A percentile compares a stretch with the other conserved stretches of the same genome.
These are phyloP conservation scores for Syzygium malaccense DNA, from an alignment of 441 rosid genomes.

Conservation along the genomic window DNA sequence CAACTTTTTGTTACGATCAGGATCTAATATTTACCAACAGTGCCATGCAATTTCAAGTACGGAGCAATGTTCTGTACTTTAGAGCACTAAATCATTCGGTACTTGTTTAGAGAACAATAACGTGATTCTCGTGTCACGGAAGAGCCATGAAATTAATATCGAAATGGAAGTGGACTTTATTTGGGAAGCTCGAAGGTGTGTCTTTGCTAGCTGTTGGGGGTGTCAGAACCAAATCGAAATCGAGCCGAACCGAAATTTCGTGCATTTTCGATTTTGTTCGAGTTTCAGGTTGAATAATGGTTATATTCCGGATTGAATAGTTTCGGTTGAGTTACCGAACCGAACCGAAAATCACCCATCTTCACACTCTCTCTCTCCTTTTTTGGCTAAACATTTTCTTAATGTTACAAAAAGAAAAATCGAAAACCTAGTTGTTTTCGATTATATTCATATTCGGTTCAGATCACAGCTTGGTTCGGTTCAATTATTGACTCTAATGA, in stretches of 20 bases:
- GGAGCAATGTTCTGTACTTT: not conserved
- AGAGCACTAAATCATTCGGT: not conserved
- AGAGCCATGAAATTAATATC: not conserved
- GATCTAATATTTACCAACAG: not conserved
- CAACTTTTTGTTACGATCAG: not conserved
- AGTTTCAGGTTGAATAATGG: too few species aligned
- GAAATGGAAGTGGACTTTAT: not conserved
- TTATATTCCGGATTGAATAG: too few species aligned
- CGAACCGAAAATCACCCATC: too few species aligned
- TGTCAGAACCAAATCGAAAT: too few species aligned
- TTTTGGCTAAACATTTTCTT: too few species aligned
- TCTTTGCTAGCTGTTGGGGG: fast-evolving
- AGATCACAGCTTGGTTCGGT: too few species aligned
- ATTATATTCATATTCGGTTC: too few species aligned
- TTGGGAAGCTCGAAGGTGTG: not conserved
- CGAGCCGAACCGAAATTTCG: too few species aligned
- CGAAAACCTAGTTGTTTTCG: fast-evolving
- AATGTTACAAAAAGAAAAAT: too few species aligned
- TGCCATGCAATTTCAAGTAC: not conserved
- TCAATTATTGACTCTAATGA: fast-evolving
- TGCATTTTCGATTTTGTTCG: too few species aligned
- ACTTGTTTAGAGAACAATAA: not conserved
- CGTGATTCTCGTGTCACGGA: not conserved
- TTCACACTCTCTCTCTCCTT: too few species aligned
- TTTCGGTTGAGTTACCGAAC: too few species aligned